phyloP scores from a whole-genome alignment of 345 rosid genomes.

The Rhodomyrtus tomentosa region DNA sequence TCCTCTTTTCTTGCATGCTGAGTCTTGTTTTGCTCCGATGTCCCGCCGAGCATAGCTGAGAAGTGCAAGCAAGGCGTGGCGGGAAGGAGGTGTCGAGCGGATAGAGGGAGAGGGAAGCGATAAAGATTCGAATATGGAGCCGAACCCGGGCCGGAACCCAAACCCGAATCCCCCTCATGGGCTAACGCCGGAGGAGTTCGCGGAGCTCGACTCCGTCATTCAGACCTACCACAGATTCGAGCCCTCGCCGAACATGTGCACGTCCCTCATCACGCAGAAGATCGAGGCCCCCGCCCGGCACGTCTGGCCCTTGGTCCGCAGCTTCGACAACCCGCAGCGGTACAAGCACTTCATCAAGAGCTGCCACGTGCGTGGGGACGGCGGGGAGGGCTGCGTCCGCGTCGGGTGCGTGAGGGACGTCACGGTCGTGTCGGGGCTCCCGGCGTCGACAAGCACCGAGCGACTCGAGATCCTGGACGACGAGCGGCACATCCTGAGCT shows the following conservation, averaged over 20 bases:
- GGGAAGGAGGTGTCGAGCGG: not conserved
- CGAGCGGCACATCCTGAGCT: conserved; percentile 53
- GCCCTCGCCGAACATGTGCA: conserved; percentile 40
- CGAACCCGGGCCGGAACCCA: not conserved
- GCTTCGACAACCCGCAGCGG: conserved; percentile 55
- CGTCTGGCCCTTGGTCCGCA: conserved; percentile 61
- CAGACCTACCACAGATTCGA: conserved; percentile 49
- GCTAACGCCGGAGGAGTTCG: conserved; percentile 39
- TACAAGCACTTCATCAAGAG: conserved; percentile 87
- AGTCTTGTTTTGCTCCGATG: not conserved
- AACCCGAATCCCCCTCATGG: conserved; percentile 20
- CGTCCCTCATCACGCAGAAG: conserved; percentile 59
- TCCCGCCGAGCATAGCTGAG: not conserved
- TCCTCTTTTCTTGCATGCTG: not conserved
- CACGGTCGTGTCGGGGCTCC: conserved; percentile 64
- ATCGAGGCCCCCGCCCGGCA: conserved; percentile 51
- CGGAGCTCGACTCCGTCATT: conserved; percentile 36
- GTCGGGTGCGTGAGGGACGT: conserved; percentile 78
- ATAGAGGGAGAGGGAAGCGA: not conserved
- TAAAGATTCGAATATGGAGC: not conserved
- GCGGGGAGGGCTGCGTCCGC: conserved; percentile 39
- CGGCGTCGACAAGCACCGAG: conserved; percentile 90
- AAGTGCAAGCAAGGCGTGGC: not conserved
- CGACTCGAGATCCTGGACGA: conserved; percentile 71
- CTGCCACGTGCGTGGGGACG: conserved; percentile 34